Evolutionary conservation across 768 basidiomycete species (phyloP).

Genomic region (Macrolepiota dolichaula): DNA sequence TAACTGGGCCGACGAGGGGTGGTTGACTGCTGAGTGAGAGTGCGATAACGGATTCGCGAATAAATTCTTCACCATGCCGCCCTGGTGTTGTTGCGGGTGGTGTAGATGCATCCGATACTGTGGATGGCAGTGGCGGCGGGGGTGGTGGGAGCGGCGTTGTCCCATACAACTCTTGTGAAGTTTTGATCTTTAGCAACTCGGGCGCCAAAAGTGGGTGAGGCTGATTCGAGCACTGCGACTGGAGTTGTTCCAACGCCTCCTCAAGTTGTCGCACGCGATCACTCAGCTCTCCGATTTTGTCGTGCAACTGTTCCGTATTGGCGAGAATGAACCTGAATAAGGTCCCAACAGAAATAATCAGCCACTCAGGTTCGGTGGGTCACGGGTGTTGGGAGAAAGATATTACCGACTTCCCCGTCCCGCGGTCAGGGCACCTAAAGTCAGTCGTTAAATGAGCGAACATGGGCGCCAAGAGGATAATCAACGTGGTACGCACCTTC

Average conservation of each 20-base stretch:
- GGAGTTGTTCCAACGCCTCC: constrained; percentile 48
- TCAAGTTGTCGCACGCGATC: constrained; percentile 65
- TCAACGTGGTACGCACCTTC: constrained; percentile 36
- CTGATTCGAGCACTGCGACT: constrained; percentile 34
- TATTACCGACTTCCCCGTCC: constrained; percentile 59
- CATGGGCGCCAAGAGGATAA: not conserved
- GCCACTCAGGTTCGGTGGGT: constrained; percentile 1
- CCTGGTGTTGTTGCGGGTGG: not conserved
- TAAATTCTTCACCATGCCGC: constrained; percentile 10
- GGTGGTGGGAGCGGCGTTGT: constrained; percentile 16
- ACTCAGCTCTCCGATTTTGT: constrained; percentile 57
- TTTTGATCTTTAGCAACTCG: constrained; percentile 62
- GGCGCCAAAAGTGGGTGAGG: constrained; percentile 54
- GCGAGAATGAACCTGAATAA: constrained; percentile 60
- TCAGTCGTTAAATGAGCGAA: not conserved
- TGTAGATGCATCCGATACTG: constrained; percentile 1
- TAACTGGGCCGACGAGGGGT: not conserved
- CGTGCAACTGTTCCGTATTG: constrained; percentile 63
- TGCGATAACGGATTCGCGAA: constrained; percentile 14
- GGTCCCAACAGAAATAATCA: constrained; percentile 9
- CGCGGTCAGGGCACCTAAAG: constrained; percentile 55
- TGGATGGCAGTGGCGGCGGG: constrained; percentile 9
- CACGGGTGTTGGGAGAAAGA: not conserved
- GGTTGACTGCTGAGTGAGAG: constrained; percentile 11
- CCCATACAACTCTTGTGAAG: constrained; percentile 61